Conservation (phyloP, 805 yeast species). For the Sugiyamaella smithiae region DNA sequence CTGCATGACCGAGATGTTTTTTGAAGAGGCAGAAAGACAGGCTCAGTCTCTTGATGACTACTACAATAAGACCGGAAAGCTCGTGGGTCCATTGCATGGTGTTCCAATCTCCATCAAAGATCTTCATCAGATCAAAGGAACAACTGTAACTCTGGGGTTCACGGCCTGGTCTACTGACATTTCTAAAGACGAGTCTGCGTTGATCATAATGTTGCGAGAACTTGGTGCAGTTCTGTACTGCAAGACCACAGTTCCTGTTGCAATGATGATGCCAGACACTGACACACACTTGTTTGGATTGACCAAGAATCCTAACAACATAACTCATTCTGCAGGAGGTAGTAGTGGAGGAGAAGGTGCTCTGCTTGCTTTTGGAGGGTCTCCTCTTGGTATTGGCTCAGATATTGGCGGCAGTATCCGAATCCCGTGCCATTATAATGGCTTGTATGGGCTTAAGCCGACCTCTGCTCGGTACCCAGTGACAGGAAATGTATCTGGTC, state of each 20-base stretch:
- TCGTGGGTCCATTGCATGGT: constrained; percentile 64
- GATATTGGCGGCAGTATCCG: constrained; percentile 56
- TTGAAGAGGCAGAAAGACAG: constrained; percentile 54
- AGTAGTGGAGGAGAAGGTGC: constrained; percentile 58
- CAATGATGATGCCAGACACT: constrained; percentile 50
- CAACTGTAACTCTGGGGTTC: constrained; percentile 48
- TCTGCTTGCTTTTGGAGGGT: constrained; percentile 42
- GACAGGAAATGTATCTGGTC: constrained; percentile 34
- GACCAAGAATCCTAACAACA: constrained; percentile 46
- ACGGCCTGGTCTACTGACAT: constrained; percentile 38
- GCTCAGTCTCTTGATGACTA: constrained; percentile 56
- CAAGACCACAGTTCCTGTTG: constrained; percentile 53
- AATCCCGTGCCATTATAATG: constrained; percentile 46
- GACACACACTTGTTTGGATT: constrained; percentile 44
- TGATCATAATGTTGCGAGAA: constrained; percentile 41
- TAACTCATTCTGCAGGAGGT: constrained; percentile 51
- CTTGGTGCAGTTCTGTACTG: constrained; percentile 53
- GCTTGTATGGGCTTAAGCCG: constrained; percentile 49
- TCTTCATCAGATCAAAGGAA: constrained; percentile 46
- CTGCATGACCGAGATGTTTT: constrained; percentile 41
- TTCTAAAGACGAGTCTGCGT: constrained; percentile 32
- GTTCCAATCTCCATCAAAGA: constrained; percentile 62
- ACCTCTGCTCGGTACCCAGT: constrained; percentile 43
- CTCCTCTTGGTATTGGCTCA: constrained; percentile 51
- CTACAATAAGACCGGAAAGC: constrained; percentile 44